phyloP scores from a whole-genome alignment of 1,284 basidiomycete genomes.

The Pisolithus thermaeus region DNA sequence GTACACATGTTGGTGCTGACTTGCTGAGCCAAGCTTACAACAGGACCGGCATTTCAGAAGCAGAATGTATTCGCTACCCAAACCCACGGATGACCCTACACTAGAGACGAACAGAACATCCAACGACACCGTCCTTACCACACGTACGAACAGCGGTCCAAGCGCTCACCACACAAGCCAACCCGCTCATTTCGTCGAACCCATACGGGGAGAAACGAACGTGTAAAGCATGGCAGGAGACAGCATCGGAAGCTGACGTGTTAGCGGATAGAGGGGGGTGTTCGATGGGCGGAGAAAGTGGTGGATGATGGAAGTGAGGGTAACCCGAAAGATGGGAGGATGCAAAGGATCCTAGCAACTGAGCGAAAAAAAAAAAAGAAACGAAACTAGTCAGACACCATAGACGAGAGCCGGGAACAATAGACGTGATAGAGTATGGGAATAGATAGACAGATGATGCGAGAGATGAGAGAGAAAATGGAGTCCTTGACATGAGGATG shows the following conservation, averaged over 20 bases:
- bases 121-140: not conserved
- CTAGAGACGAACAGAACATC: not conserved
- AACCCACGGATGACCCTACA: not conserved
- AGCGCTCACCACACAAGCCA: slow-evolving; percentile 29
- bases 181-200: slow-evolving; percentile 27
- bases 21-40: no score
- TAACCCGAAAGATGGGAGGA: slow-evolving; percentile 1
- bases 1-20: no score
- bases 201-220: slow-evolving; percentile 29
- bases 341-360: not conserved
- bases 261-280: not conserved
- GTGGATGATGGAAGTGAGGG: not conserved
- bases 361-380: not conserved
- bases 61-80: slow-evolving; percentile 3
- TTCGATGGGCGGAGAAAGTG: not conserved
- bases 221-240: slow-evolving; percentile 17
- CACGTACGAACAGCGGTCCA: slow-evolving; percentile 1
- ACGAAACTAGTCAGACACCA: slow-evolving; percentile 1
- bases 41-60: not conserved
- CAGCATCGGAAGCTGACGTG: slow-evolving; percentile 19
- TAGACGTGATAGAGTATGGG: slow-evolving; percentile 20
- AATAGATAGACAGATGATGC: slow-evolving; percentile 10
- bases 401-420: slow-evolving; percentile 1
- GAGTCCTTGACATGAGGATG: slow-evolving; percentile 3
- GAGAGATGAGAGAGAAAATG: slow-evolving; percentile 6